Base-by-base conservation (phyloP, 2,329 filamentous ascomycete genomes). In the Septoria petroselini region DNA sequence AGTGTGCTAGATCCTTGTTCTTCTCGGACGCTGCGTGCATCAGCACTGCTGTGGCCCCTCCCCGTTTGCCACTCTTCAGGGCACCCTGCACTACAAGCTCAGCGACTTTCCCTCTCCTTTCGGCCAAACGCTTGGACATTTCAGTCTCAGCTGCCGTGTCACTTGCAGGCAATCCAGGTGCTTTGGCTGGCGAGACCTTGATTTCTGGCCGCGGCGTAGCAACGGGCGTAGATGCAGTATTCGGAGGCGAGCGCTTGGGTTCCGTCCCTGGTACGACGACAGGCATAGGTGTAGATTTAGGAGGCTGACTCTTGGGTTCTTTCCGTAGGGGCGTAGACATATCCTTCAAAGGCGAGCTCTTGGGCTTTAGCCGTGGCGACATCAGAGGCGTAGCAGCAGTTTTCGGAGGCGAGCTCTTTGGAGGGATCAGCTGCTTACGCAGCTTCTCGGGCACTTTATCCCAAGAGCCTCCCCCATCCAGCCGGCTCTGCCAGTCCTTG, bases 61-160 rank as follows among this genome's bases (percentile, higher is more conserved):
- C 53, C 33, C 54, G 53, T 33, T 68, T 66, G 12, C 67, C 60
- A 18, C 66, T 55, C 41, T 65, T 62, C 38, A 61, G 60, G 8
- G 72, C 65, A 43, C 68, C 66, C 30, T 64, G 58, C 38, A 69
- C 65, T 17, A 72, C 72, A 9, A 68, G 66, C 29, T 73, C 68
- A 29, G 75, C 65, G 5, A 70, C 58, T 1, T 34, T 19, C 39
- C 49, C 31, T 17, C 58, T 38, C 52, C 55, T 58, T 18, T 51
- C 43, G 7, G 31, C 50, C 29, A 56, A 45, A 34, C 56, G 58
- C 34, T 53, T 42, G 33, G 38, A 52, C 19, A 17, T 8, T 7
- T 18, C 15, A 14, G n/a, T 40, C 38, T 14, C 14, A 33, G 34
- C 31, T 46, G n/a, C n/a, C n/a, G n/a, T n/a, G n/a, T n/a, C n/a